Evolutionary conservation across 2,329 filamentous ascomycete genomes (phyloP).

Genomic region (Penicillium sp.): DNA sequence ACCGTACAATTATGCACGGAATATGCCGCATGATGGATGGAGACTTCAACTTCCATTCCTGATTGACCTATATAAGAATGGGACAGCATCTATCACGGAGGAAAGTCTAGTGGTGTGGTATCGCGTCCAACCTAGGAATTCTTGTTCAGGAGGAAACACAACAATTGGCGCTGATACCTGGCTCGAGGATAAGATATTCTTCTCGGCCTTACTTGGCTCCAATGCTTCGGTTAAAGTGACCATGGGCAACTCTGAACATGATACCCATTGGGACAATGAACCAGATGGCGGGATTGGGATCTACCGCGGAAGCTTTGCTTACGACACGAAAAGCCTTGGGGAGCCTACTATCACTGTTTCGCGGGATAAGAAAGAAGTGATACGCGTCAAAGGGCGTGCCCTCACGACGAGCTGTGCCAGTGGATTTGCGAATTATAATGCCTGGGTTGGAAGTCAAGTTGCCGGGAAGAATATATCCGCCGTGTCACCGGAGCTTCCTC

Average conservation of each 20-base stretch:
- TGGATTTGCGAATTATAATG: conserved; percentile 42
- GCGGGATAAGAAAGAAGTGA: conserved; percentile 24
- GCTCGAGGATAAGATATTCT: conserved; percentile 29
- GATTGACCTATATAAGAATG: conserved; percentile 42
- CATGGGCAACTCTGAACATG: conserved; percentile 33
- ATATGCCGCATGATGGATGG: conserved; percentile 39
- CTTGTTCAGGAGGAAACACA: conserved; percentile 14
- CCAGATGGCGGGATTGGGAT: conserved; percentile 36
- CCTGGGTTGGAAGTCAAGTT: conserved; percentile 38
- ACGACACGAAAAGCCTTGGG: conserved; percentile 25
- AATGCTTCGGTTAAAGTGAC: conserved; percentile 34
- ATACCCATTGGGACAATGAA: conserved; percentile 29
- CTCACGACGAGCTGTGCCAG: conserved; percentile 31
- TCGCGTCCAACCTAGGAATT: conserved; percentile 5
- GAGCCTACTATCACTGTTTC: conserved; percentile 32
- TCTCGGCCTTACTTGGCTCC: conserved; percentile 40
- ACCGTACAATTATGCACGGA: conserved; percentile 41
- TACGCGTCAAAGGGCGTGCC: conserved; percentile 26
- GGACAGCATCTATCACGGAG: conserved; percentile 21
- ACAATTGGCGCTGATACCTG: not conserved
- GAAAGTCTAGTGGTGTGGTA: conserved; percentile 20
- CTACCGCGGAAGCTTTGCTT: conserved; percentile 37
- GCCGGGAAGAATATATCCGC: conserved; percentile 3
- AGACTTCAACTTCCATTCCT: conserved; percentile 38
- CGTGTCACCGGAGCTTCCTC: conserved; percentile 5